Evolutionary conservation across 345 rosid genomes (phyloP).

Genomic region (Rhizophora apiculata): DNA sequence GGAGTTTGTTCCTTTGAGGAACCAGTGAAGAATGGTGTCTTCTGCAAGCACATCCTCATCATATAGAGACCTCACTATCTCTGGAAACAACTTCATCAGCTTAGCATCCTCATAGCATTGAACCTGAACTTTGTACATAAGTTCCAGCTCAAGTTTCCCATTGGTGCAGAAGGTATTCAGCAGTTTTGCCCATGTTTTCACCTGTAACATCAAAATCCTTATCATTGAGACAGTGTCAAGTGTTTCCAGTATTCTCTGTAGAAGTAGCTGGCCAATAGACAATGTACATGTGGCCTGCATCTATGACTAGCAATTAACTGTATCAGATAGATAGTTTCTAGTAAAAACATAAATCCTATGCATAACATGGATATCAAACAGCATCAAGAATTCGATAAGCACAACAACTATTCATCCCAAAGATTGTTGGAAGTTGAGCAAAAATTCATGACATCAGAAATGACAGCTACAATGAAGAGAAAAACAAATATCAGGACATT

Average conservation of each 20-base stretch:
- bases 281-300: too few species aligned
- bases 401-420: too few species aligned
- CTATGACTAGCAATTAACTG: too few species aligned
- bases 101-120: constrained; percentile 98
- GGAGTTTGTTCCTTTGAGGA: constrained; percentile 76
- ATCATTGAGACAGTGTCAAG: not conserved
- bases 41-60: constrained; percentile 95
- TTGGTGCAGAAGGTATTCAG: constrained; percentile 76
- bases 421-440: too few species aligned
- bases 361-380: too few species aligned
- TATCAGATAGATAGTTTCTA: too few species aligned
- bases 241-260: not conserved
- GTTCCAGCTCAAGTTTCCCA: constrained; percentile 89
- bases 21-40: constrained; percentile 90
- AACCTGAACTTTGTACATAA: constrained; percentile 91
- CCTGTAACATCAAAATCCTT: constrained; percentile 39
- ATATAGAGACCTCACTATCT: constrained; percentile 77
- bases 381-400: too few species aligned
- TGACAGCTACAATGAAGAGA: too few species aligned
- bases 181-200: constrained; percentile 86
- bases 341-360: too few species aligned
- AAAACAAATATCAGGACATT: not conserved
- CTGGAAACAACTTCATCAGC: constrained; percentile 95
- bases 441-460: too few species aligned
- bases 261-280: not conserved